Evolutionary conservation across 148 eudicot genomes (phyloP).

Genomic region (Fagopyrum homotropicum): DNA sequence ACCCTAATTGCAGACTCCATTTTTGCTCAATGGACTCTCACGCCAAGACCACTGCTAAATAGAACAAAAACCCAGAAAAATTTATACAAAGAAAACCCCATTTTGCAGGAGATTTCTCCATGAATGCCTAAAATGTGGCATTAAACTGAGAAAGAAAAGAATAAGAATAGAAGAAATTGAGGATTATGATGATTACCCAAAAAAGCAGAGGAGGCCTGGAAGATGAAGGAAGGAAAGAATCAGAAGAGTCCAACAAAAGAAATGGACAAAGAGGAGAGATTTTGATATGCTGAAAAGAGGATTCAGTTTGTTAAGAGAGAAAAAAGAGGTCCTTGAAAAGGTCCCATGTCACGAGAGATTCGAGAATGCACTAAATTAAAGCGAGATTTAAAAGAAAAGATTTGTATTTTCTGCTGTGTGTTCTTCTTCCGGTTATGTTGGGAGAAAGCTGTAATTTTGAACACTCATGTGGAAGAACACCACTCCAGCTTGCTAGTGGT

Average conservation of each 20-base stretch:
- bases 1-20: conserved; percentile 10
- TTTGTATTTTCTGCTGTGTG: background rate
- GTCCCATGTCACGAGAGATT: background rate
- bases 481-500: background rate
- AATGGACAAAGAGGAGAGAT: background rate
- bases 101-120: too few relatives aligned
- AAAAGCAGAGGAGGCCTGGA: conserved; percentile 11
- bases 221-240: background rate
- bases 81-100: background rate
- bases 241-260: background rate
- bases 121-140: too few relatives aligned
- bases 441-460: background rate
- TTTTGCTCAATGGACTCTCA: background rate
- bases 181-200: background rate
- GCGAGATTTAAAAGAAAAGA: background rate
- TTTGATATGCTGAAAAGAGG: background rate
- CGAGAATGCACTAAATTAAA: background rate
- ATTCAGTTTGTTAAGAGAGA: background rate
- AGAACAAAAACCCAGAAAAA: background rate
- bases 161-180: background rate
- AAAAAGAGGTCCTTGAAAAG: background rate
- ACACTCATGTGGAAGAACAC: background rate
- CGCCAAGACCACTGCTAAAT: background rate
- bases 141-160: background rate
- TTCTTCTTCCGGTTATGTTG: background rate